Evolutionary conservation across 2,329 filamentous ascomycete genomes (phyloP), one percentile per base, ranked within the genome.

Genomic region (Botrytis pseudocinerea): DNA sequence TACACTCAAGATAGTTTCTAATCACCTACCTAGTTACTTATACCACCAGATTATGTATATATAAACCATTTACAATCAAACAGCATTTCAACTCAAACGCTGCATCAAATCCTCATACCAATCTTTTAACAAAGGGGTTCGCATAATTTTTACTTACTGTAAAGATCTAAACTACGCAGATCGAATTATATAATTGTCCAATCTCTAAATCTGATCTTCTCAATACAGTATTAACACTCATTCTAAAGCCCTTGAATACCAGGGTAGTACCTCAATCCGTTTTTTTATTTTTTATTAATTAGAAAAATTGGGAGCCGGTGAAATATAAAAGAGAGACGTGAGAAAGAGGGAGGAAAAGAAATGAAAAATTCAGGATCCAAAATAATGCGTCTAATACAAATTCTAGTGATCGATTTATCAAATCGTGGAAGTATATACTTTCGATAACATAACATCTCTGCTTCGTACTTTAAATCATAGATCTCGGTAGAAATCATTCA

Each of bases 331-430:
- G 48, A 51, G 12, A 51, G 25, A 51, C n/a, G 6, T n/a, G 22
- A 1, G 25, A 51, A 12, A 44, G 42, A 44, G 16, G 16, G 4
- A 25, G 22, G 22, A 51, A 51, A 32, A 7, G 4, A 51, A 51
- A 12, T 12, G 4, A 10, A 51, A 12, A 5, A n/a, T n/a, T 0
- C 48, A n/a, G 10, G 6, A 12, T 51, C 10, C 0, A 22, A n/a
- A 12, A 25, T 22, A n/a, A 51, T 5, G 48, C 6, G 48, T 51
- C 4, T 2, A 51, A n/a, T 2, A n/a, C 25, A 38, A 4, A 48
- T 51, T 5, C 14, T n/a, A 28, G 18, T 28, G 6, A 28, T 28
- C 7, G 2, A 54, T 54, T 44, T 54, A 7, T 54, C 51, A 54
- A 28, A 8, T 16, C 12, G 14, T 7, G 25, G 8, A 2, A 54